Percentiles rank a stretch among this genome's conserved stretches.
Evolutionary conservation across 345 rosid genomes (phyloP).

Genomic region (Citrus glauca): DNA sequence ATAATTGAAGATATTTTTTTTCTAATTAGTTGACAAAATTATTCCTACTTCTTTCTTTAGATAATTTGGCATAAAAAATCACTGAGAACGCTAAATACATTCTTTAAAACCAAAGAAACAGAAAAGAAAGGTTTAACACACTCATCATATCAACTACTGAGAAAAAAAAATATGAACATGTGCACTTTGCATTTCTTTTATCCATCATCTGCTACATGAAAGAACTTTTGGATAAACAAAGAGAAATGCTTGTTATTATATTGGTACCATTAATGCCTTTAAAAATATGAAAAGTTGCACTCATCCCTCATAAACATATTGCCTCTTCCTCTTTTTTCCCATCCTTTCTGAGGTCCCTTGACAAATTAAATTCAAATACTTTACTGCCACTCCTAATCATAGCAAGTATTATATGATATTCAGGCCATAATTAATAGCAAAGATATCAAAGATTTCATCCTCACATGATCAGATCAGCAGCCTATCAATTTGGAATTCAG

Average conservation of each 20-base stretch:
- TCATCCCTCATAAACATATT: neutral
- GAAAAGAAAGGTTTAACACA: too few relatives aligned
- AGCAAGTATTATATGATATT: conserved; percentile 24
- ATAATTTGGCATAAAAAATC: too few relatives aligned
- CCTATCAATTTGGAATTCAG: neutral
- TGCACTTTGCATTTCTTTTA: neutral
- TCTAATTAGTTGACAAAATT: too few relatives aligned
- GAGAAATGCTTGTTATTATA: neutral
- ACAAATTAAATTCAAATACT: conserved; percentile 34
- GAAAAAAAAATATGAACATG: neutral
- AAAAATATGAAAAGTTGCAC: neutral
- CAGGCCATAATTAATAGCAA: conserved; percentile 24
- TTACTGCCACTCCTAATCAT: conserved; percentile 44
- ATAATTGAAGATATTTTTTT: too few relatives aligned
- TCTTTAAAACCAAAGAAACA: too few relatives aligned
- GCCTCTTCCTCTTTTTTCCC: neutral
- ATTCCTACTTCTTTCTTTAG: too few relatives aligned
- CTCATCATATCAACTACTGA: neutral
- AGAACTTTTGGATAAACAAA: neutral
- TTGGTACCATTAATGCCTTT: neutral
- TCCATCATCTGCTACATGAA: neutral
- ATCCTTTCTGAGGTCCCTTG: conserved; percentile 11
- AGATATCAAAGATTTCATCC: conserved; percentile 19
- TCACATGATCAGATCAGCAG: conserved; percentile 17
- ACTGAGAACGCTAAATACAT: too few relatives aligned